A percentile compares a stretch with the other conserved stretches of the same genome.
These are phyloP conservation scores for Capsella bursapastoris DNA, from an alignment of 345 rosid genomes.

Conservation along the genomic window DNA sequence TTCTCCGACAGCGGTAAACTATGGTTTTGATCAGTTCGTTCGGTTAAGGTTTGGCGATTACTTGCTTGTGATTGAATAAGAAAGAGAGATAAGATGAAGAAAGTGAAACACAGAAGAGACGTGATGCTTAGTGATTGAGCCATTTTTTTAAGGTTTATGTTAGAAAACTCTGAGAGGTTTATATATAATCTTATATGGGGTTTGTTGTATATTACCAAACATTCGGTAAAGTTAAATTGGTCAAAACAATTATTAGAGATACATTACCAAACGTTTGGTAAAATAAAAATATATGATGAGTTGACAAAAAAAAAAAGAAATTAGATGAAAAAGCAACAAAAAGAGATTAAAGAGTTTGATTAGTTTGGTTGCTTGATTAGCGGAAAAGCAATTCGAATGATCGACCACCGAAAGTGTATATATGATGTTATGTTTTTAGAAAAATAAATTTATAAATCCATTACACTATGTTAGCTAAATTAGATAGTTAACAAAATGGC, in stretches of 20 bases:
- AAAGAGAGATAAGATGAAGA: conserved; percentile 22
- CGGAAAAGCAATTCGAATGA: conserved; percentile 39
- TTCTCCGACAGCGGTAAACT: not conserved
- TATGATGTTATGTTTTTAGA: too few relatives aligned
- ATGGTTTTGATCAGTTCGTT: conserved; percentile 12
- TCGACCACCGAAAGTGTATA: not conserved
- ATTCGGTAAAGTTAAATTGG: conserved; percentile 17
- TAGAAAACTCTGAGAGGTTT: conserved; percentile 2
- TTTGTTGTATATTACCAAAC: conserved; percentile 16
- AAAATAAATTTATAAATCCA: too few relatives aligned
- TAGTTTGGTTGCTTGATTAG: conserved; percentile 34
- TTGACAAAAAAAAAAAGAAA: not conserved
- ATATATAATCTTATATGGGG: not conserved
- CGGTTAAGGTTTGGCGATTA: conserved; percentile 19
- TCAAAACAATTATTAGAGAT: not conserved
- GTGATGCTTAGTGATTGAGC: conserved; percentile 28
- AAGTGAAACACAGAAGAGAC: conserved; percentile 18
- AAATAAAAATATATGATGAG: not conserved
- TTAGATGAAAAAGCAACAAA: conserved; percentile 16
- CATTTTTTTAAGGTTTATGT: conserved; percentile 18
- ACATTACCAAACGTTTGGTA: conserved; percentile 23
- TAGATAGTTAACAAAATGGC: too few relatives aligned
- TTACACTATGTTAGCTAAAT: too few relatives aligned
- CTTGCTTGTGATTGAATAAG: conserved; percentile 28
- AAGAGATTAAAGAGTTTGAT: not conserved